Conservation (phyloP, 805 yeast species). For the Hanseniaspora guilliermondii region DNA sequence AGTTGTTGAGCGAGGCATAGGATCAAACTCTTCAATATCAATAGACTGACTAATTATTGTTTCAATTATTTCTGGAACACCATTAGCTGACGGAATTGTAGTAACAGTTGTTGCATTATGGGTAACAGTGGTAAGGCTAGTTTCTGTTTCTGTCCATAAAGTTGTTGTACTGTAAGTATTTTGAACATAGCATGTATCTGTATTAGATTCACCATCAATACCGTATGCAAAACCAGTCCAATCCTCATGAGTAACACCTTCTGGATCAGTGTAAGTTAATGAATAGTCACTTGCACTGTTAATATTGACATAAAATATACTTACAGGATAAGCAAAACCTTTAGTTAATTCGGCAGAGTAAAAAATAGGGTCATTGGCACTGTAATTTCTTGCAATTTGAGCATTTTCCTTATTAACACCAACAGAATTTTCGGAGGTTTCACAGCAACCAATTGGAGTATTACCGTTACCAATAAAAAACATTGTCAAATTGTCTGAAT, state of each 20-base stretch:
- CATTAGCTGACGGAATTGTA: background rate
- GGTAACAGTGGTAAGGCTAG: background rate
- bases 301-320: slow-evolving; percentile 20
- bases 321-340: slow-evolving; percentile 25
- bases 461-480: background rate
- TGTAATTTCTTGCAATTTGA: background rate
- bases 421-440: background rate
- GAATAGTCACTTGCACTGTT: slow-evolving; percentile 15
- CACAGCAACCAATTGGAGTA: background rate
- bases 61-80: background rate
- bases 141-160: slow-evolving; percentile 13
- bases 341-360: slow-evolving; percentile 17
- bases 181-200: background rate
- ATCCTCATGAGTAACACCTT: slow-evolving; percentile 16
- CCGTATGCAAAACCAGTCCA: slow-evolving; percentile 17
- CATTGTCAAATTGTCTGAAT: background rate
- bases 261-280: slow-evolving; percentile 18
- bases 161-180: slow-evolving; percentile 3
- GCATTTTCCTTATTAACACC: background rate
- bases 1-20: background rate
- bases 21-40: background rate
- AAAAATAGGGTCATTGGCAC: background rate
- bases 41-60: background rate
- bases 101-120: background rate
- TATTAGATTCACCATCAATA: background rate